Base-by-base conservation (phyloP, 2,329 filamentous ascomycete genomes). In the Neofusicoccum ribis region DNA sequence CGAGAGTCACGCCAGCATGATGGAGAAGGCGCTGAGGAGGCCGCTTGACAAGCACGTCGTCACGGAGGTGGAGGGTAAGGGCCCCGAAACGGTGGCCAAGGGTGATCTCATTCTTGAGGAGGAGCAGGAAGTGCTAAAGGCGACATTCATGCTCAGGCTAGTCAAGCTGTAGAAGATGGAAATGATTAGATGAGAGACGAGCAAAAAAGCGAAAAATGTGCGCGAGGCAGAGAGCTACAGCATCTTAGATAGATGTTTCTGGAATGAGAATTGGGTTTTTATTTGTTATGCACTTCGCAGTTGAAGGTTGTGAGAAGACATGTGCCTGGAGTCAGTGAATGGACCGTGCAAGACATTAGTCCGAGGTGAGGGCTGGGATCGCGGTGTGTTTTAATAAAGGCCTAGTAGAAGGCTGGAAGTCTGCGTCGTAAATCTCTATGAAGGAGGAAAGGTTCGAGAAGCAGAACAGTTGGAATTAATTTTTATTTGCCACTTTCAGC, bases 91-190 rank as follows among this genome's bases (percentile, higher is more conserved):
- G 17, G 74, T 77, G 31, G 36, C 44, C 14, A 81, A 86, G 67
- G 84, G 86, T 66, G 83, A 81, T 44, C 79, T 93, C 63, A 93
- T 96, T 74, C 82, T 86, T 47, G 88, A 96, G 77, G 92, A 96
- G 79, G 89, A 94, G 74, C 91, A 95, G 73, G 91, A 95, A 77
- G 86, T 96, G 66, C 90, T 93, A 73, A 91, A 91, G 74, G 91
- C 92, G 6, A 93, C 87, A 1, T 91, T 94, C 79, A 79, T 92
- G 80, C 79, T 96, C 74, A 86, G 91, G 70, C 77, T 96, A 70
- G 81, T 94, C 67, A 92, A 89, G 80, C 76, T 96, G 63, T 65
- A 65, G 63, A 65, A 20, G 17, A n/a, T 20, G 44, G 12, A 8
- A 17, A 50, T 27, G 27, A 50, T 31, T 51, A 47, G 56, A 60